Percentiles rank a stretch among this genome's conserved stretches.
phyloP scores from a whole-genome alignment of 257 asterid species.

The Galeopsis tetrahit region DNA sequence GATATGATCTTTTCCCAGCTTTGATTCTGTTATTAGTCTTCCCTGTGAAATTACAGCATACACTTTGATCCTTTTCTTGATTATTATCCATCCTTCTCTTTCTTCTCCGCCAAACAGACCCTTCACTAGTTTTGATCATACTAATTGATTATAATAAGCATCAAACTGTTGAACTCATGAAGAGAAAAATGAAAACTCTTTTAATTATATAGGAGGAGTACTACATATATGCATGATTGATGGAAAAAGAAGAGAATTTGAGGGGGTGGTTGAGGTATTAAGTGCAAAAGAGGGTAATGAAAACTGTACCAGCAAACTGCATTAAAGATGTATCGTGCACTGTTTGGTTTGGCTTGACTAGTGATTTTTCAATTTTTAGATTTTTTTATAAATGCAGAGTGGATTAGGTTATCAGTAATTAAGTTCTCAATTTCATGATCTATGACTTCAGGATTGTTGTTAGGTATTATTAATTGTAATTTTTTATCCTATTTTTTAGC shows the following conservation, averaged over 20 bases:
- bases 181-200: neutral
- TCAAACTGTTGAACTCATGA: neutral
- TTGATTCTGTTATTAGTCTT: neutral
- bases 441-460: neutral
- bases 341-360: conserved; percentile 34
- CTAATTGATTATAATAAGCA: neutral
- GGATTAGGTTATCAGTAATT: conserved; percentile 26
- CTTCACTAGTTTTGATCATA: conserved; percentile 22
- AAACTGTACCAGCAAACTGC: conserved; percentile 43
- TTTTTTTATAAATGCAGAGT: neutral
- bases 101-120: conserved; percentile 45
- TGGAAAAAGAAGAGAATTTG: neutral
- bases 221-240: neutral
- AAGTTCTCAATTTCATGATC: neutral
- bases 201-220: neutral
- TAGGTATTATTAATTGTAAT: neutral
- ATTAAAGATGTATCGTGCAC: conserved; percentile 41
- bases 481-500: too few relatives aligned
- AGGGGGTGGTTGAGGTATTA: conserved; percentile 26
- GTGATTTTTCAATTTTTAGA: neutral
- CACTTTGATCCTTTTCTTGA: conserved; percentile 31
- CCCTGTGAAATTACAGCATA: neutral
- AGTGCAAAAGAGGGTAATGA: conserved; percentile 24
- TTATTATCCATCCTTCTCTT: conserved; percentile 33
- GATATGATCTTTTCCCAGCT: conserved; percentile 31